Evolutionary conservation across 495 filamentous ascomycete genomes (phyloP), one percentile per base, ranked within the genome.

Genomic region (Darksidea phi): DNA sequence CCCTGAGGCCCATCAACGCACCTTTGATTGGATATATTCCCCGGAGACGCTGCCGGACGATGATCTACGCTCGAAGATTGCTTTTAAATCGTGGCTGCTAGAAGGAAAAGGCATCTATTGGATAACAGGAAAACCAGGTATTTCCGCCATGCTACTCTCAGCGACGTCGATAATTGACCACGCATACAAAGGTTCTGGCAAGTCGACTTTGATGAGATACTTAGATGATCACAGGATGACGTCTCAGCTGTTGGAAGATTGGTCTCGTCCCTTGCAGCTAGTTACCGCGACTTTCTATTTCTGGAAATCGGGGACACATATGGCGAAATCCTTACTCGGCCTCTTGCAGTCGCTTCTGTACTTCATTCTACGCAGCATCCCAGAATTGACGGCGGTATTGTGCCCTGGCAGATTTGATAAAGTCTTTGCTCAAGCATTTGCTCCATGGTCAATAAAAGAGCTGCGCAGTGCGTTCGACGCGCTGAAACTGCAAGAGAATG

Each of bases 121-220:
- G 45, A 18, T 48, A 17, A 18, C 45, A 11, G 45, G 45, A 7
- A 48, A 48, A 48, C n/a, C 45, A 48, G 45, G 45, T 48, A 38
- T 15, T 7, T 38, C 7, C 15, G 7, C 36, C 36, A 15, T 8
- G 15, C 15, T 15, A 38, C 36, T 38, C 15, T 38, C 15, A 8
- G 36, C 8, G 7, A 8, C 8, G 36, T 15, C 7, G 15, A 15
- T 38, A 38, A 8, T 15, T 8, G 36, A 38, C 15, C 36, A 38
- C 15, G 36, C 36, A 7, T 15, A 38, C 36, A 38, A 7, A 38
- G 36, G 36, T 15, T 38, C 36, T 38, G 36, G 36, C 36, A 38
- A 38, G 36, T 8, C 8, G 7, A 38, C 36, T 15, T 38, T 38
- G 36, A 38, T 38, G 36, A 38, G 15, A 15, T 38, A 38, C 15